Percentiles rank a stretch among this genome's conserved stretches.
Conservation (phyloP, 768 basidiomycete genomes). For the Fomitopsis pulvina region DNA sequence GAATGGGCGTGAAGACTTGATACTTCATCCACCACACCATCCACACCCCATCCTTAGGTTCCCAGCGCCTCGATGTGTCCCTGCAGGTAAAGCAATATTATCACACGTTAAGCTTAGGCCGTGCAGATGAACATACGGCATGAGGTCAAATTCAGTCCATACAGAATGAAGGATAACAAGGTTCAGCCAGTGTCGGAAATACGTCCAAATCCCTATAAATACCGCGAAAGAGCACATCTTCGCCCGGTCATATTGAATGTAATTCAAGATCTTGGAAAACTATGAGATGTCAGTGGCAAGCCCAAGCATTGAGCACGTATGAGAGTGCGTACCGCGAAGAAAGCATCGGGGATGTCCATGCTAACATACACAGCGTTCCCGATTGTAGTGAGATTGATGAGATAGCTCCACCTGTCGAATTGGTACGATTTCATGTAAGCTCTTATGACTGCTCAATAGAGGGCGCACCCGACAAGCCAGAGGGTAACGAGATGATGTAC, state of each 20-base stretch:
- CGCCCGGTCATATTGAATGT: slow-evolving; percentile 60
- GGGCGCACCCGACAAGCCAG: slow-evolving; percentile 80
- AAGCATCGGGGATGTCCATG: slow-evolving; percentile 94
- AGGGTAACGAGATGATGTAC: slow-evolving; percentile 90
- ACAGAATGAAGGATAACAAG: slow-evolving; percentile 83
- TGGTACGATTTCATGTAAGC: too few species aligned
- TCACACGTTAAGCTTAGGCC: slow-evolving; percentile 3
- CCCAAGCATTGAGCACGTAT: neutral
- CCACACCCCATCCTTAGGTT: slow-evolving; percentile 58
- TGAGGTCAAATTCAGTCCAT: slow-evolving; percentile 66
- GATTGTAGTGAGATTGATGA: slow-evolving; percentile 75
- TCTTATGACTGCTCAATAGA: neutral
- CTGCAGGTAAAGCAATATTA: slow-evolving; percentile 26
- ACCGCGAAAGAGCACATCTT: slow-evolving; percentile 57
- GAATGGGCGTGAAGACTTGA: slow-evolving; percentile 71
- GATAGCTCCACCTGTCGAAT: slow-evolving; percentile 68
- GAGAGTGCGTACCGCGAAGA: slow-evolving; percentile 61
- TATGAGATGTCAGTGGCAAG: slow-evolving; percentile 21
- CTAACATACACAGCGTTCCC: slow-evolving; percentile 91
- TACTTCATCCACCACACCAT: slow-evolving; percentile 73
- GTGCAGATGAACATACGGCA: slow-evolving; percentile 54
- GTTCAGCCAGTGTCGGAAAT: slow-evolving; percentile 88
- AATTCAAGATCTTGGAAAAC: slow-evolving; percentile 86
- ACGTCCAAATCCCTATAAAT: slow-evolving; percentile 81
- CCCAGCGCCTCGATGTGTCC: slow-evolving; percentile 49